Base-by-base conservation (phyloP, 257 asterid genomes). In the Solanum etuberosum region DNA sequence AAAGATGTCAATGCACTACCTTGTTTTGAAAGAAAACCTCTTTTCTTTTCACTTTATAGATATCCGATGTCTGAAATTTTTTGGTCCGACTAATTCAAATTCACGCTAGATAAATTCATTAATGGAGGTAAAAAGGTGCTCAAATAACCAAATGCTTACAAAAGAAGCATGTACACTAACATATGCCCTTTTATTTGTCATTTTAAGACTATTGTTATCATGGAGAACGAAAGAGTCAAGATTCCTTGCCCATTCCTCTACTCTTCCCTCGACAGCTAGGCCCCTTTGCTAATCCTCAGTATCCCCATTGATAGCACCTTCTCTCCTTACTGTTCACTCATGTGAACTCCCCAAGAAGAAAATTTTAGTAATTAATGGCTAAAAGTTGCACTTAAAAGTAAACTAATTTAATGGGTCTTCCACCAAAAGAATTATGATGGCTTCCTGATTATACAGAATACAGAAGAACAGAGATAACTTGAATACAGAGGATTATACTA, bases 221-320 rank as follows among this genome's bases (percentile, higher is more conserved):
- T 89, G 89, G 85, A 89, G 86, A 93, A 87, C 87, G 86, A 89
- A 90, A 83, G 90, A 90, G 93, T 91, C 95, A 88, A 94, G 94
- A 94, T 93, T 92, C 97, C 91, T 92, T 93, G 88, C 88, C 93
- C 89, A 80, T 90, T 82, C 93, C 89, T 91, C 88, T 90, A 91
- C 94, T 91, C 96, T 68, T 89, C 89, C 87, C 65, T 80, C 84
- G 92, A 92, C 94, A 93, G 90, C 94, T 90, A 89, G 71, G 78
- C 91, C 89, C 89, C 85, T 91, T 90, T 86, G 57, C 83, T 76
- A 87, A 83, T 81, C 93, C 88, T 23, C 21, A 74, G 54, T 74
- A 74, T 80, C 85, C 91, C 88, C 89, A 87, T 84, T 38, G 25
- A 78, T 32, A 51, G 57, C 68, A 38, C 31, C 57, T 46, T 77